These are phyloP conservation scores for Bjerkandera adusta DNA, from an alignment of 1,284 basidiomycete species.

Conservation along the genomic window DNA sequence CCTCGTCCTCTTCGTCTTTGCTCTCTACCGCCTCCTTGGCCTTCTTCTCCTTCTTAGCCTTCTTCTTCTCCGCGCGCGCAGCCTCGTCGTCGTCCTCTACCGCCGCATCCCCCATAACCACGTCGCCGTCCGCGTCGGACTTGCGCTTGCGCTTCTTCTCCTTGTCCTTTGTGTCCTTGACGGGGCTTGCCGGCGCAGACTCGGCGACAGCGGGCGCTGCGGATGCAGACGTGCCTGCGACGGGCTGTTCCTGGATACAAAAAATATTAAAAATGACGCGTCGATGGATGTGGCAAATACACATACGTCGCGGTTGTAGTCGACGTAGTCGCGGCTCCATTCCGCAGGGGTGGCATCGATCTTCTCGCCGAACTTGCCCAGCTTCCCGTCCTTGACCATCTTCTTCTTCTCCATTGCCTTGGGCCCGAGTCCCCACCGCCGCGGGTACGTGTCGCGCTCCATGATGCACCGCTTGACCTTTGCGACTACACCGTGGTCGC, in stretches of 20 bases:
- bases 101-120: conserved; percentile 39
- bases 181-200: conserved; percentile 30
- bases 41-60: conserved; percentile 67
- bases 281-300: not conserved
- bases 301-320: conserved; percentile 72
- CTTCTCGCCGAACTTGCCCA: conserved; percentile 95
- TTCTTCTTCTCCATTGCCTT: conserved; percentile 98
- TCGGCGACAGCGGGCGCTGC: conserved; percentile 22
- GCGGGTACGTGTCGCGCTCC: conserved; percentile 98
- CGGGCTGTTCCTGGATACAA: conserved; percentile 36
- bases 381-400: conserved; percentile 92
- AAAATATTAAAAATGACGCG: not conserved
- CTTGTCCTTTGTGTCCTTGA: conserved; percentile 41
- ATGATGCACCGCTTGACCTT: conserved; percentile 99
- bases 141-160: conserved; percentile 78
- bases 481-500: conserved; percentile 98
- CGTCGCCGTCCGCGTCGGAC: conserved; percentile 45
- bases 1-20: conserved; percentile 33
- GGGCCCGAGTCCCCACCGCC: conserved; percentile 97
- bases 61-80: conserved; percentile 57
- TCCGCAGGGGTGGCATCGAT: conserved; percentile 88
- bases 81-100: conserved; percentile 55
- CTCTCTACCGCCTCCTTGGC: conserved; percentile 20
- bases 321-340: conserved; percentile 93
- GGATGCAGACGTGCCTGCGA: conserved; percentile 37